These are phyloP conservation scores for Hippophae gyantsensis DNA, from an alignment of 306 rosid genomes.

Conservation along the genomic window DNA sequence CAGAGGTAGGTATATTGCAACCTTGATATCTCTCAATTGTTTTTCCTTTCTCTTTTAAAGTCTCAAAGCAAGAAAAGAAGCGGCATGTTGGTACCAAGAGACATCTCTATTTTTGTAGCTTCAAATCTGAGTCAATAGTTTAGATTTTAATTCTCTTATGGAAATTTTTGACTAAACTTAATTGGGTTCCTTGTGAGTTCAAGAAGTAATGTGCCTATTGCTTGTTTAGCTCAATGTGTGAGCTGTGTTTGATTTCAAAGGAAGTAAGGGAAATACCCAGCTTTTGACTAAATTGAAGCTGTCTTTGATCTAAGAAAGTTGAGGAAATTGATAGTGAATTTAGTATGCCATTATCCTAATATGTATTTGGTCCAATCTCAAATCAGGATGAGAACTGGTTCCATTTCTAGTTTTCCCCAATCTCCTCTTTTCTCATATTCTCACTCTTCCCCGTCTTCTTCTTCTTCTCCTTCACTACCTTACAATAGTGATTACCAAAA, in stretches of 20 bases:
- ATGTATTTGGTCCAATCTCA: conserved; percentile 46
- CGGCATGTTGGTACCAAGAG: conserved; percentile 4
- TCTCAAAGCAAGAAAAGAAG: not conserved
- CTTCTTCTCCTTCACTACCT: conserved; percentile 25
- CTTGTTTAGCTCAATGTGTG: conserved; percentile 36
- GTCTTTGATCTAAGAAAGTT: conserved; percentile 14
- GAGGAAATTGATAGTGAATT: conserved; percentile 8
- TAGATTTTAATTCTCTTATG: not conserved
- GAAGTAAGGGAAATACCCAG: conserved; percentile 24
- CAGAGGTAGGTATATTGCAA: conserved; percentile 56
- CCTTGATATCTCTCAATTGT: conserved; percentile 34
- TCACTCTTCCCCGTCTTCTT: conserved; percentile 13
- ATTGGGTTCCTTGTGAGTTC: conserved; percentile 26
- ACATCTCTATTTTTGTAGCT: not conserved
- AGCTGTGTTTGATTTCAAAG: conserved; percentile 34
- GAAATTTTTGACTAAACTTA: conserved; percentile 9
- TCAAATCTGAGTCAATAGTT: conserved; percentile 23
- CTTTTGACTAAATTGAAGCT: conserved; percentile 11
- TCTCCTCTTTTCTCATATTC: conserved; percentile 9
- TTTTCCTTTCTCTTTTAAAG: conserved; percentile 16
- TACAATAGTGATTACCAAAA: conserved; percentile 32
- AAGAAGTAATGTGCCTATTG: conserved; percentile 31
- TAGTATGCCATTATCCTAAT: conserved; percentile 31
- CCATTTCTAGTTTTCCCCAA: conserved; percentile 26
- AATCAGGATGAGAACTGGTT: conserved; percentile 28